Evolutionary conservation across 768 basidiomycete species (phyloP).

Genomic region (Rhizopogon salebrosus): DNA sequence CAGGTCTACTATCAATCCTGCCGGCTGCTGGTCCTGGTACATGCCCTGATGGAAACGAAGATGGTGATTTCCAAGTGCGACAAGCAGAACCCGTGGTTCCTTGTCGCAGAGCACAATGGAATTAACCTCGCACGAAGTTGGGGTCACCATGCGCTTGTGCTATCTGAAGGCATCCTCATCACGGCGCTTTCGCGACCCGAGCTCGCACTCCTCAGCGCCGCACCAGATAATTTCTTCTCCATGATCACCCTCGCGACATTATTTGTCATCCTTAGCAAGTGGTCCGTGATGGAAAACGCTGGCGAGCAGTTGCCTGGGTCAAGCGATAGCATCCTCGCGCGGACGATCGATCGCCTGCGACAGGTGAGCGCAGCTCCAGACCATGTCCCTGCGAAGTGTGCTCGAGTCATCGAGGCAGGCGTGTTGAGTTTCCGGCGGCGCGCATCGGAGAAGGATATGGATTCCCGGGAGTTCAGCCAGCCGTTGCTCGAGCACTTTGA

Average conservation of each 20-base stretch:
- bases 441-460: constrained; percentile 18
- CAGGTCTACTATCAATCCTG: constrained; percentile 36
- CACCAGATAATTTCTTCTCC: constrained; percentile 36
- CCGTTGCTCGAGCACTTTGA: constrained; percentile 19
- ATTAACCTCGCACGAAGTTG: constrained; percentile 29
- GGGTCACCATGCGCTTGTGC: constrained; percentile 33
- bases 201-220: constrained; percentile 30
- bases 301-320: constrained; percentile 31
- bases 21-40: constrained; percentile 33
- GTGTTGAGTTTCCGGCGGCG: constrained; percentile 26
- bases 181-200: constrained; percentile 29
- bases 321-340: constrained; percentile 32
- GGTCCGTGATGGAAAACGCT: constrained; percentile 31
- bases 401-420: constrained; percentile 34
- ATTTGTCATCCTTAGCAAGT: constrained; percentile 38
- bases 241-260: constrained; percentile 41
- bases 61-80: constrained; percentile 14
- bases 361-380: constrained; percentile 32
- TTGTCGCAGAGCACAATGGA: constrained; percentile 26
- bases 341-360: constrained; percentile 29
- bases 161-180: constrained; percentile 34
- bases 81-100: constrained; percentile 25
- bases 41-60: constrained; percentile 27
- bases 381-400: constrained; percentile 36
- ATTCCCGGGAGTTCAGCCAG: constrained; percentile 14